Evolutionary conservation across 345 rosid genomes (phyloP), one percentile per base, ranked within the genome.

Genomic region (Eucalyptus tenuipes): DNA sequence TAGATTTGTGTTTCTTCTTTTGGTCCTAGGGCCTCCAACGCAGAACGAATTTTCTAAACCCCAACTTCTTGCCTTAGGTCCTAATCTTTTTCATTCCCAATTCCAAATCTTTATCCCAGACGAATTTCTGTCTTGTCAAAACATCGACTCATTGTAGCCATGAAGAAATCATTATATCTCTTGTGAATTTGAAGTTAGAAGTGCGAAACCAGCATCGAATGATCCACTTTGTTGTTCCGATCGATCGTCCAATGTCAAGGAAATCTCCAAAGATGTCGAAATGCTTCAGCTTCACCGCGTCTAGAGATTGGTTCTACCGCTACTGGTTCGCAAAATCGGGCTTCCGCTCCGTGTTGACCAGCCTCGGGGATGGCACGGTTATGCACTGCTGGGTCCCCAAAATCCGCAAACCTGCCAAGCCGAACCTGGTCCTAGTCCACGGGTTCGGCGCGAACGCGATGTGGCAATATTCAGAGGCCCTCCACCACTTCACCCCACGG

Each of bases 341-440:
- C 25, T 50, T 89, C 25, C 87, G 87, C 13, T 87, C 90, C 22
- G 85, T 87, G 45, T 29, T 90, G 3, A 92, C 93, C 22, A 94
- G 94, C 87, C 92, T 97, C 16, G 91, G 94, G 7, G 94, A 95
- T 17, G 95, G 96, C 22, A 97, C 97, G 13, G 87, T 91, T 33
- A 93, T 97, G 96, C 97, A 94, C 61, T 94, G 96, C 37, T 97
- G 98, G 98, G 92, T 94, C 48, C 99, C 98, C 18, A 93, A 92
- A 84, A 44, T 2, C 49, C 91, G 57, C 31, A 91, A 88, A 11
- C 81, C 33, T 12, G 88, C 92, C 25, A 91, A 87, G 31, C 88
- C 92, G 1, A 93, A 89, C 88, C 98, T 97, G 4, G 91, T 96
- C 24, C 96, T 97, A 45, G 88, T 97, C 88, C 98, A 96, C 20